phyloP scores from a whole-genome alignment of 148 eudicot species.

The Diospyros lotus region DNA sequence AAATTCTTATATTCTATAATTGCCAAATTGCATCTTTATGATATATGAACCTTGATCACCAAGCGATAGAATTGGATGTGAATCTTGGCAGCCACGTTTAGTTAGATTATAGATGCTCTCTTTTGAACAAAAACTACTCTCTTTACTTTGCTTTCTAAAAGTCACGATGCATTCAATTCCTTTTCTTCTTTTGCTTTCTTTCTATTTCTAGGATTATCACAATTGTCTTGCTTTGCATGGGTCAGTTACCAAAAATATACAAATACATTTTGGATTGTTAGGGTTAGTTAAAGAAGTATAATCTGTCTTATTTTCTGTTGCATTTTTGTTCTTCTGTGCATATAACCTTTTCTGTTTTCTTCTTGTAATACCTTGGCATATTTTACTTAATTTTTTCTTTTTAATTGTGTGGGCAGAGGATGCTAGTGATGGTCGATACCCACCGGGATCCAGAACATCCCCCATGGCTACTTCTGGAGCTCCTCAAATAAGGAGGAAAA shows the following conservation, averaged over 20 bases:
- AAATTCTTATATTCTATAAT: neutral
- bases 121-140: neutral
- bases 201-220: too few species aligned
- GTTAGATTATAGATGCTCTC: too few species aligned
- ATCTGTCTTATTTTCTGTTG: too few species aligned
- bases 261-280: too few species aligned
- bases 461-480: conserved; percentile 33
- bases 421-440: conserved; percentile 56
- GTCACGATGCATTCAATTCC: conserved; percentile 13
- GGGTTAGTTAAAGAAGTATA: too few species aligned
- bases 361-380: too few species aligned
- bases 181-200: neutral
- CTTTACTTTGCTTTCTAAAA: neutral
- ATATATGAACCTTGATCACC: neutral
- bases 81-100: too few species aligned
- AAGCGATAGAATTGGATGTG: neutral
- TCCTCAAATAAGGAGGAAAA: conserved; percentile 38
- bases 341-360: too few species aligned
- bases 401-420: conserved; percentile 35
- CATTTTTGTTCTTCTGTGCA: too few species aligned
- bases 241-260: too few species aligned
- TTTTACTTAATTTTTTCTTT: too few species aligned
- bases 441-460: conserved; percentile 37
- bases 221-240: too few species aligned
- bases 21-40: neutral